Conservation (phyloP, 1,284 basidiomycete genomes). For the Ceratobasidium sp. region DNA sequence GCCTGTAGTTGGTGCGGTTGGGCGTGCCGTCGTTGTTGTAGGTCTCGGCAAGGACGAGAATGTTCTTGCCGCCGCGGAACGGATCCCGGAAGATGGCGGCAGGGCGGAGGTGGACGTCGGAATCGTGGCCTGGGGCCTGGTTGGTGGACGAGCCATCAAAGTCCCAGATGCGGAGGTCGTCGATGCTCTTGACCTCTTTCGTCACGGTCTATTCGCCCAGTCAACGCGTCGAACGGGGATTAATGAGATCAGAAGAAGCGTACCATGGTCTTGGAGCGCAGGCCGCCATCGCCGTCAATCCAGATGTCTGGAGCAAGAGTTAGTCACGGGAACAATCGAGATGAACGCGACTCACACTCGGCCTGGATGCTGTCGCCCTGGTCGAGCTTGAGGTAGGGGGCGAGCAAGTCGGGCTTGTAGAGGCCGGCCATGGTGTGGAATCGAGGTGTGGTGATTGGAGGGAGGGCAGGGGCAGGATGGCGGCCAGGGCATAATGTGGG, state of each 20-base stretch:
- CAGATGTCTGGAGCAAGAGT: slow-evolving; percentile 75
- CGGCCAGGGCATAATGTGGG: neutral
- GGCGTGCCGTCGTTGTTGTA: slow-evolving; percentile 99
- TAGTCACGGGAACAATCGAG: slow-evolving; percentile 43
- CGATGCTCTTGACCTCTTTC: slow-evolving; percentile 85
- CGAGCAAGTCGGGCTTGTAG: slow-evolving; percentile 74
- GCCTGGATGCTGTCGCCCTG: slow-evolving; percentile 92
- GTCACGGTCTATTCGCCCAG: slow-evolving; percentile 67
- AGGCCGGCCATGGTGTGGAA: slow-evolving; percentile 31
- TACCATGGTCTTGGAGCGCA: slow-evolving; percentile 93
- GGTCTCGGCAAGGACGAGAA: slow-evolving; percentile 94
- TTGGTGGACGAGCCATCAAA: slow-evolving; percentile 98
- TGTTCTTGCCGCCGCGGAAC: slow-evolving; percentile 98
- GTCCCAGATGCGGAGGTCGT: slow-evolving; percentile 94
- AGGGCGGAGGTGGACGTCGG: slow-evolving; percentile 97
- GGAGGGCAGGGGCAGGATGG: neutral
- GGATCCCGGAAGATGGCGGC: slow-evolving; percentile 98
- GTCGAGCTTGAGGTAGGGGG: slow-evolving; percentile 80
- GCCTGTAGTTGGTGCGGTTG: slow-evolving; percentile 96
- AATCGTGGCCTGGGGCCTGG: slow-evolving; percentile 94
- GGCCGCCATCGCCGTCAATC: slow-evolving; percentile 91
- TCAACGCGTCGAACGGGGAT: neutral
- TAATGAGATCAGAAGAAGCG: slow-evolving; percentile 47
- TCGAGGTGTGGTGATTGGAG: slow-evolving; percentile 21
- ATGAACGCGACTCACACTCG: slow-evolving; percentile 70